Conservation (phyloP, 306 rosid genomes). For the Castanopsis chinensis region DNA sequence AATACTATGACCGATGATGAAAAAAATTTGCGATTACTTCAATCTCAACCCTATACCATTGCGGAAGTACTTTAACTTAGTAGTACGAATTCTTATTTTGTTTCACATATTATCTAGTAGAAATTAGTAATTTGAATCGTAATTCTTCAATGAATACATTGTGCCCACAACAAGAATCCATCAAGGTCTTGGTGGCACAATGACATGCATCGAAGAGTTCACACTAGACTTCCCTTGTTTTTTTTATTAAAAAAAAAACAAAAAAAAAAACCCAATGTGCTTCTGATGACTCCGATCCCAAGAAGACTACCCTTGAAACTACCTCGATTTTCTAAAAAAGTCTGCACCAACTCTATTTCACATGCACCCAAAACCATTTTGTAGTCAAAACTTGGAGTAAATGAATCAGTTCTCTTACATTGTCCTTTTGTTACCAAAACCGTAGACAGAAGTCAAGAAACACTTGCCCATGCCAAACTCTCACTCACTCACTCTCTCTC, state of each 20-base stretch:
- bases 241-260: too few species aligned
- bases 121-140: too few species aligned
- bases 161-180: rapidly evolving
- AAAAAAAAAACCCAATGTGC: too few species aligned
- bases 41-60: too few species aligned
- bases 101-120: too few species aligned
- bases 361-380: neutral
- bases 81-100: rapidly evolving
- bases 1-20: rapidly evolving
- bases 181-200: too few species aligned
- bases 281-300: too few species aligned
- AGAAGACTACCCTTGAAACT: neutral
- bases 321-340: neutral
- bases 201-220: too few species aligned
- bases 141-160: too few species aligned
- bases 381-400: neutral
- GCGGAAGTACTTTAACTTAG: rapidly evolving
- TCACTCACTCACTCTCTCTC: too few species aligned
- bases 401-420: neutral
- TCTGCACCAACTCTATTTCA: neutral
- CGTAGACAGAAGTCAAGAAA: neutral
- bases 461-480: neutral
- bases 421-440: slow-evolving; percentile 5
- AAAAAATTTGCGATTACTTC: too few species aligned
- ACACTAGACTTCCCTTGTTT: too few species aligned